Conservation (phyloP, 2,329 filamentous ascomycete genomes). For the Zalaria sp. region DNA sequence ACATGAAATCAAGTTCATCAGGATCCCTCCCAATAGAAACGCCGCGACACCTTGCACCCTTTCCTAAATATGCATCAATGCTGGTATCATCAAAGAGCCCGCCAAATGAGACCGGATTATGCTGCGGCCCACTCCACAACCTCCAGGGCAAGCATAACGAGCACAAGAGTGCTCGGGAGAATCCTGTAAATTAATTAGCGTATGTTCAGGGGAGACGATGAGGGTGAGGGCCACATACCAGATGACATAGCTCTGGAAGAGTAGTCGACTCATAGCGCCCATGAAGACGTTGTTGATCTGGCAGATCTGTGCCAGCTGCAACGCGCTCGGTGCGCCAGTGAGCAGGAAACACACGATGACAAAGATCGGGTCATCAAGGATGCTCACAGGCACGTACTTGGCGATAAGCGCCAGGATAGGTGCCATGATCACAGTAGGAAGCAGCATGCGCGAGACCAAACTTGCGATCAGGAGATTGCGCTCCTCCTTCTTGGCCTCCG, state of each 20-base stretch:
- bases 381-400: conserved; percentile 84
- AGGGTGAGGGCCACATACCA: conserved; percentile 48
- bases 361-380: conserved; percentile 94
- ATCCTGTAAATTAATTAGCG: conserved; percentile 44
- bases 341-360: conserved; percentile 95
- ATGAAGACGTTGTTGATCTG: conserved; percentile 97
- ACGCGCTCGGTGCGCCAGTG: conserved; percentile 79
- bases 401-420: conserved; percentile 75
- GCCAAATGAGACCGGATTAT: background rate
- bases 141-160: conserved; percentile 85
- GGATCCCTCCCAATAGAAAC: too few relatives aligned
- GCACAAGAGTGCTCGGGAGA: conserved; percentile 74
- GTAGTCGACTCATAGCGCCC: conserved; percentile 77
- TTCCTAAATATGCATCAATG: too few relatives aligned
- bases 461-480: conserved; percentile 75
- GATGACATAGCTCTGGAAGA: conserved; percentile 94
- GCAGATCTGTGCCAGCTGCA: conserved; percentile 95
- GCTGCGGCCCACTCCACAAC: conserved; percentile 70
- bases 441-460: conserved; percentile 76
- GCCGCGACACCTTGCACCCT: too few relatives aligned
- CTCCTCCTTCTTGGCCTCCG: conserved; percentile 54
- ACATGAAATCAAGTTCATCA: too few relatives aligned
- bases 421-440: conserved; percentile 85
- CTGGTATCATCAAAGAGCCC: too few relatives aligned
- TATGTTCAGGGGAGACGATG: background rate